Conservation (phyloP, 2,329 filamentous ascomycete genomes). For the Fusarium succisae region DNA sequence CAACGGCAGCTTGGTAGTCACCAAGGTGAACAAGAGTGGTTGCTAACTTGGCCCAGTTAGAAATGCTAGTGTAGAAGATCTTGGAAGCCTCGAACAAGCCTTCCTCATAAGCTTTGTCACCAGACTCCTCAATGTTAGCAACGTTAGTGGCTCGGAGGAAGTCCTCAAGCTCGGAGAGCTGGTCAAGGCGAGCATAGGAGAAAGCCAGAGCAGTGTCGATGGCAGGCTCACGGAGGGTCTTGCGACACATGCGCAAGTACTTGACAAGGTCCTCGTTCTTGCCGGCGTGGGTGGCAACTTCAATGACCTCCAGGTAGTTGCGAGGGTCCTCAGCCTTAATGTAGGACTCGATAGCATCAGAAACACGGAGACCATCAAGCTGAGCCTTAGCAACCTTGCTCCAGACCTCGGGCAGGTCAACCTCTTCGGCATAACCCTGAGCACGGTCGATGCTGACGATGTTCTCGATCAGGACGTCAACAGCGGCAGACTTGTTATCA, state of each 20-base stretch:
- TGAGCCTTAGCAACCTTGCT: slow-evolving; percentile 98
- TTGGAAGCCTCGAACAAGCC: slow-evolving; percentile 95
- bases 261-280: slow-evolving; percentile 99
- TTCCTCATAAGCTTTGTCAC: slow-evolving; percentile 97
- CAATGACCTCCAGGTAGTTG: slow-evolving; percentile 96
- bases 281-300: slow-evolving; percentile 91
- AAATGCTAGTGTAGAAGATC: slow-evolving; percentile 98
- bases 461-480: slow-evolving; percentile 92
- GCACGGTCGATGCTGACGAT: slow-evolving; percentile 98
- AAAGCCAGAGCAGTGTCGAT: slow-evolving; percentile 96
- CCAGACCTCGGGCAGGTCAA: slow-evolving; percentile 96
- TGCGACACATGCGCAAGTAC: slow-evolving; percentile 95
- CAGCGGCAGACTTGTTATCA: slow-evolving; percentile 84
- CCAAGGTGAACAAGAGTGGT: slow-evolving; percentile 96
- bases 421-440: slow-evolving; percentile 92
- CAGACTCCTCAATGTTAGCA: slow-evolving; percentile 93
- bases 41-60: slow-evolving; percentile 99
- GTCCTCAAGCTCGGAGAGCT: slow-evolving; percentile 93
- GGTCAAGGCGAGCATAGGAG: slow-evolving; percentile 89
- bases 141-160: slow-evolving; percentile 94
- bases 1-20: slow-evolving; percentile 97
- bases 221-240: slow-evolving; percentile 91
- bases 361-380: slow-evolving; percentile 91
- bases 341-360: slow-evolving; percentile 95
- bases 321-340: slow-evolving; percentile 92